These are phyloP conservation scores for Polyplosphaeria fusca DNA, from an alignment of 495 filamentous ascomycete genomes.

Conservation along the genomic window DNA sequence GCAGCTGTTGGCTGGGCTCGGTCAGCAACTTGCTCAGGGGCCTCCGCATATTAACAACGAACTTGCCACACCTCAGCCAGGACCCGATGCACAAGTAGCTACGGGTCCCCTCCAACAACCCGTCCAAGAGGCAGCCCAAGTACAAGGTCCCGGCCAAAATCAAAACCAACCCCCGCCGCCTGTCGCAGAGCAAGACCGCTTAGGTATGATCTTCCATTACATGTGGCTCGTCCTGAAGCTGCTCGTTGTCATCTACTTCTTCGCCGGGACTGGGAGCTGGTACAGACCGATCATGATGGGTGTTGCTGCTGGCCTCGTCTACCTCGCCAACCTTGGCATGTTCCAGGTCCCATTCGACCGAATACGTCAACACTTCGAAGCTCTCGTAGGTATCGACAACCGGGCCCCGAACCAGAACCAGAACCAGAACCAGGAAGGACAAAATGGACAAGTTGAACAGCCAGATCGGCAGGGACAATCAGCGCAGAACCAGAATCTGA, in stretches of 20 bases:
- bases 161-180: conserved; percentile 13
- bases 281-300: conserved; percentile 63
- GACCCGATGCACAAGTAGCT: conserved; percentile 7
- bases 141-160: conserved; percentile 15
- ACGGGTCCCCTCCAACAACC: not conserved
- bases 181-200: conserved; percentile 13
- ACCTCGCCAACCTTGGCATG: conserved; percentile 64
- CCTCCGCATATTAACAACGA: conserved; percentile 9
- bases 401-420: conserved; percentile 4
- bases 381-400: conserved; percentile 58
- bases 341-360: conserved; percentile 55
- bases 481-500: conserved; percentile 34
- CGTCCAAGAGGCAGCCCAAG: conserved; percentile 3
- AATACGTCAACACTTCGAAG: conserved; percentile 70
- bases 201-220: conserved; percentile 33
- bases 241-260: conserved; percentile 73
- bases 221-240: conserved; percentile 79
- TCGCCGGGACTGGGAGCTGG: conserved; percentile 71
- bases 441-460: not conserved
- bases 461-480: not conserved
- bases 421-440: not conserved
- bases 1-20: conserved; percentile 21
- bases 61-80: conserved; percentile 4
- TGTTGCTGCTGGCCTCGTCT: conserved; percentile 55
- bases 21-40: conserved; percentile 24